phyloP scores from a whole-genome alignment of 1,139 yeast species.

The Lodderomyces metapsilosis region DNA sequence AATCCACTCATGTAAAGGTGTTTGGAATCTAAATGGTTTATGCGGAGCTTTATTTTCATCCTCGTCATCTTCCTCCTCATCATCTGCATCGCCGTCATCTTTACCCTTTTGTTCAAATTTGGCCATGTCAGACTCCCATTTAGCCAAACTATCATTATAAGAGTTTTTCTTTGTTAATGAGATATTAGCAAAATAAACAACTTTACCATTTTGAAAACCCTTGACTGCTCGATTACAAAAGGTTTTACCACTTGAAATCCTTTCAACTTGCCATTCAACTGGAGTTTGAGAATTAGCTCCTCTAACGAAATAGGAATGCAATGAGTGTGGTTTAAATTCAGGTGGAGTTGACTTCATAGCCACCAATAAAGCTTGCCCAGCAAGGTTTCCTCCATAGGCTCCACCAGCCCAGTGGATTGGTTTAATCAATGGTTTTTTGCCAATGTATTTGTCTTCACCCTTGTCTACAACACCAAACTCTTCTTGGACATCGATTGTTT shows the following conservation, averaged over 20 bases:
- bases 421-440: conserved; percentile 26
- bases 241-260: conserved; percentile 52
- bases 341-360: conserved; percentile 27
- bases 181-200: conserved; percentile 53
- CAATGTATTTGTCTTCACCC: conserved; percentile 19
- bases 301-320: conserved; percentile 34
- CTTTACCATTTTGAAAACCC: conserved; percentile 51
- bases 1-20: conserved; percentile 35
- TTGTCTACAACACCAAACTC: conserved; percentile 24
- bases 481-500: conserved; percentile 15
- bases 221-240: conserved; percentile 59
- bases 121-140: conserved; percentile 25
- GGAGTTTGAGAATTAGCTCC: conserved; percentile 20
- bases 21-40: conserved; percentile 40
- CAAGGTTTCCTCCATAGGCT: conserved; percentile 36
- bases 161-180: conserved; percentile 47
- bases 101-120: conserved; percentile 15
- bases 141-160: conserved; percentile 18
- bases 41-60: conserved; percentile 22
- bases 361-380: conserved; percentile 37
- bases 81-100: conserved; percentile 28
- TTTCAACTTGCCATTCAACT: conserved; percentile 35
- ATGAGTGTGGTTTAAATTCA: conserved; percentile 37
- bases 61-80: conserved; percentile 24
- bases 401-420: conserved; percentile 28